Evolutionary conservation across 805 yeast species (phyloP).

Genomic region (Zygotorulaspora florentina): DNA sequence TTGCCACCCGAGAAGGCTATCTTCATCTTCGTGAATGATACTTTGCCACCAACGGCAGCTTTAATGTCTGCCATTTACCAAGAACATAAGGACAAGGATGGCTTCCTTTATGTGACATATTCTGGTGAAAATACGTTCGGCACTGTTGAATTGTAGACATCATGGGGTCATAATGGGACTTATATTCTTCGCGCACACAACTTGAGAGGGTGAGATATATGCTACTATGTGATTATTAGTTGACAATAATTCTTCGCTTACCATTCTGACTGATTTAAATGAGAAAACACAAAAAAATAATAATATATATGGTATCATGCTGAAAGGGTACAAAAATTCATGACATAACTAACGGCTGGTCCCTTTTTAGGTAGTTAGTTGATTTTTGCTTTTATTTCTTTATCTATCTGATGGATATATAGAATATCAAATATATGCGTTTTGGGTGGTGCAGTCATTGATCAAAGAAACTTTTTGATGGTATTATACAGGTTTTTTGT

Average conservation of each 20-base stretch:
- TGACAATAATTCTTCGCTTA: not conserved
- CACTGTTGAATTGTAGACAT: not conserved
- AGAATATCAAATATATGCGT: not conserved
- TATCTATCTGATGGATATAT: not conserved
- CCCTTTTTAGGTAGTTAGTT: not conserved
- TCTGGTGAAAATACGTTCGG: constrained; percentile 99
- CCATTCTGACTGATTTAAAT: not conserved
- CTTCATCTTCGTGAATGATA: constrained; percentile 93
- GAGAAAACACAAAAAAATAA: too few species aligned
- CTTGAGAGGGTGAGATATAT: not conserved
- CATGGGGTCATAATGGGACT: not conserved
- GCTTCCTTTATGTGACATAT: constrained; percentile 90
- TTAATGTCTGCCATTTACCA: constrained; percentile 92
- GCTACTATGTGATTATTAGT: too few species aligned
- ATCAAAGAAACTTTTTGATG: not conserved
- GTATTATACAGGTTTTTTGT: not conserved
- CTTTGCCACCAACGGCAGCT: constrained; percentile 97
- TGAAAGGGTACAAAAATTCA: not conserved
- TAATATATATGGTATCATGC: not conserved
- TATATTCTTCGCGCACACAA: not conserved
- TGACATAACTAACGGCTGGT: not conserved
- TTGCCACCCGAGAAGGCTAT: constrained; percentile 97
- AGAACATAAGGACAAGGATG: constrained; percentile 97
- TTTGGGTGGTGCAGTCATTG: not conserved
- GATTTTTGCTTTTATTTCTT: not conserved